phyloP scores from a whole-genome alignment of 1,284 basidiomycete genomes.

The Sporisorium sorghi region DNA sequence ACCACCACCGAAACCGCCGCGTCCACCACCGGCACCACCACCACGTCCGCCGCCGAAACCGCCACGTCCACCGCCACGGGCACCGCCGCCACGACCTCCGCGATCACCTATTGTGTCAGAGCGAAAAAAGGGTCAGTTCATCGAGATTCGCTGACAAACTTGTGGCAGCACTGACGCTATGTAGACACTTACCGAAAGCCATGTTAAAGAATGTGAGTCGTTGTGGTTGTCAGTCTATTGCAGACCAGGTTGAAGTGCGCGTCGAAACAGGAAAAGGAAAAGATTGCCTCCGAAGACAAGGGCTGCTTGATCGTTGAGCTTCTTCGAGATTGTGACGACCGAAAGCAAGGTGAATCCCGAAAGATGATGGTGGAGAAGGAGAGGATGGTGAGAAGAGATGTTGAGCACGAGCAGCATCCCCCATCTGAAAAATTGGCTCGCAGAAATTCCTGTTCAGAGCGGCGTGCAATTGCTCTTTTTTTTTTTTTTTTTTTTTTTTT shows the following conservation, averaged over 20 bases:
- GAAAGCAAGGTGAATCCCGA: conserved; percentile 1
- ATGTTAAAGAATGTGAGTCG: conserved; percentile 27
- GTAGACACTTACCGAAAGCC: conserved; percentile 45
- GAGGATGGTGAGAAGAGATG: not conserved
- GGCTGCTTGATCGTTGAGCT: conserved; percentile 2
- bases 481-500: conserved; percentile 33
- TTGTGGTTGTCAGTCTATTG: conserved; percentile 23
- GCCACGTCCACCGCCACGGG: conserved; percentile 59
- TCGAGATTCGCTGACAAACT: not conserved
- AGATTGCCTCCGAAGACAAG: conserved; percentile 5
- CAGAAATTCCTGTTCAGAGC: not conserved
- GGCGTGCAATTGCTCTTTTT: conserved; percentile 4
- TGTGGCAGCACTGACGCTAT: not conserved
- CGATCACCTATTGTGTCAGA: conserved; percentile 59
- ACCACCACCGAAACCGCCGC: conserved; percentile 56
- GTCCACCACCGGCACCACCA: conserved; percentile 73
- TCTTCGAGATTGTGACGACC: conserved; percentile 4
- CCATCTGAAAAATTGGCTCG: not conserved
- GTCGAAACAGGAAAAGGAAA: not conserved
- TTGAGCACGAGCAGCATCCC: not conserved
- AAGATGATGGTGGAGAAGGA: conserved; percentile 1
- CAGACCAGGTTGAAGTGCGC: conserved; percentile 22
- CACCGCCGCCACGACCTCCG: conserved; percentile 61
- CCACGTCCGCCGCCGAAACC: conserved; percentile 53
- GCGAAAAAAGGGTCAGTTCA: conserved; percentile 15